Evolutionary conservation across 2,329 filamentous ascomycete species (phyloP).

Genomic region (Cercospora brassicicola): DNA sequence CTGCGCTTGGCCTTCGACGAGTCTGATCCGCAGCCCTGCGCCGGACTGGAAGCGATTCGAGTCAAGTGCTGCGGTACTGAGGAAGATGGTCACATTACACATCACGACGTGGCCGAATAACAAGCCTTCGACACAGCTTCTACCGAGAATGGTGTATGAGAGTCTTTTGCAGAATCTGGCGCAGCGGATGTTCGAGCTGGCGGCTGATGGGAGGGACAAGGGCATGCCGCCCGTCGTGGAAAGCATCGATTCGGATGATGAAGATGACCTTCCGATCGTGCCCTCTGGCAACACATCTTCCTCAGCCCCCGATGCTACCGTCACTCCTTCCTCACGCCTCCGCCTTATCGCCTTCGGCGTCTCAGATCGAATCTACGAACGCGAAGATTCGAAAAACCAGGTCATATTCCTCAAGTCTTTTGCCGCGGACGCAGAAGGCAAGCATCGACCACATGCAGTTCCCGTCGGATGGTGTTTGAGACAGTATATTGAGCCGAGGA

Average conservation of each 20-base stretch:
- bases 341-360: slow-evolving; percentile 50
- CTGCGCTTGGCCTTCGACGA: slow-evolving; percentile 50
- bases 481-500: slow-evolving; percentile 49
- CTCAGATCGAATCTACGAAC: slow-evolving; percentile 50
- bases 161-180: slow-evolving; percentile 42
- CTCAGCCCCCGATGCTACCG: not conserved
- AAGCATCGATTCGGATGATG: slow-evolving; percentile 14
- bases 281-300: not conserved
- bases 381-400: slow-evolving; percentile 49
- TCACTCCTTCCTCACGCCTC: slow-evolving; percentile 36
- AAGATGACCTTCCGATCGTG: not conserved
- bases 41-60: slow-evolving; percentile 49
- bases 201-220: slow-evolving; percentile 17
- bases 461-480: slow-evolving; percentile 49
- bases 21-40: slow-evolving; percentile 44
- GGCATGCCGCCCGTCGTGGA: not conserved
- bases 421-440: slow-evolving; percentile 46
- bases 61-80: slow-evolving; percentile 34
- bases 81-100: slow-evolving; percentile 48
- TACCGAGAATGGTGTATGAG: slow-evolving; percentile 49
- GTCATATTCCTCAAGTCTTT: slow-evolving; percentile 50
- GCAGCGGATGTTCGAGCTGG: slow-evolving; percentile 32
- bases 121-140: slow-evolving; percentile 41
- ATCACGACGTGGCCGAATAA: slow-evolving; percentile 53
- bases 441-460: slow-evolving; percentile 43